Conservation (phyloP, 2,329 filamentous ascomycete species). For the Epicoccum sorghinum region DNA sequence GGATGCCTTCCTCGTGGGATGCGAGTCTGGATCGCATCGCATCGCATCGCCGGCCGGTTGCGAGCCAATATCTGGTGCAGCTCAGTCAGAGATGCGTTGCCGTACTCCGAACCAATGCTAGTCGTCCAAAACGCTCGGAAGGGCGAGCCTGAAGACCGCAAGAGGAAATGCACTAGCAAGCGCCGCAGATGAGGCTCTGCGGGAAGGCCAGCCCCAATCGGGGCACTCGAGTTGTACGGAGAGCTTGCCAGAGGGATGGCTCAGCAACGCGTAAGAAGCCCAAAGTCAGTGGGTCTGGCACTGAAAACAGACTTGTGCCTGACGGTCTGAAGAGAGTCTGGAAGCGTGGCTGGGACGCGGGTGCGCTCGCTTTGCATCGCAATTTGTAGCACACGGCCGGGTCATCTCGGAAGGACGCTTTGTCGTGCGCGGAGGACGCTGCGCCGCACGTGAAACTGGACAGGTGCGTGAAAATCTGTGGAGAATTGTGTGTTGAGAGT, state of each 20-base stretch:
- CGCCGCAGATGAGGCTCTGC: slow-evolving; percentile 20
- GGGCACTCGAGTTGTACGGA: neutral
- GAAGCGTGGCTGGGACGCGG: slow-evolving; percentile 15
- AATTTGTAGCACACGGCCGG: slow-evolving; percentile 7
- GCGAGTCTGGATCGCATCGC: neutral
- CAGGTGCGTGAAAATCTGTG: slow-evolving; percentile 4
- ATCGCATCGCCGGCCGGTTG: neutral
- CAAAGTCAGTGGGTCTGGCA: slow-evolving; percentile 1
- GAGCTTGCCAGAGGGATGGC: slow-evolving; percentile 1
- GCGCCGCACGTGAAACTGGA: slow-evolving; percentile 12
- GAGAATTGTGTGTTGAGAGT: slow-evolving; percentile 11
- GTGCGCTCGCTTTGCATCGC: slow-evolving; percentile 9
- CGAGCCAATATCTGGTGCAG: neutral
- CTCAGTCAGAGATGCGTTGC: slow-evolving; percentile 1
- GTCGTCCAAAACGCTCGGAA: neutral
- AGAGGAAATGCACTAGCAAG: slow-evolving; percentile 18
- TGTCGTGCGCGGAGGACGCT: slow-evolving; percentile 15
- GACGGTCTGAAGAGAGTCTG: slow-evolving; percentile 10
- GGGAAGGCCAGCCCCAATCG: slow-evolving; percentile 17
- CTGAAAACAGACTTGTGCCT: slow-evolving; percentile 3
- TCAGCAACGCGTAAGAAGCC: slow-evolving; percentile 13
- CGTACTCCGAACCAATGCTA: slow-evolving; percentile 5
- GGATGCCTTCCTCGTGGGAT: neutral
- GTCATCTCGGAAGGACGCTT: slow-evolving; percentile 7
- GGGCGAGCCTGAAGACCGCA: neutral